Percentiles rank a stretch among this genome's conserved stretches.
These are phyloP conservation scores for Wickerhamomyces sp. DNA, from an alignment of 1,139 yeast genomes.

Conservation along the genomic window DNA sequence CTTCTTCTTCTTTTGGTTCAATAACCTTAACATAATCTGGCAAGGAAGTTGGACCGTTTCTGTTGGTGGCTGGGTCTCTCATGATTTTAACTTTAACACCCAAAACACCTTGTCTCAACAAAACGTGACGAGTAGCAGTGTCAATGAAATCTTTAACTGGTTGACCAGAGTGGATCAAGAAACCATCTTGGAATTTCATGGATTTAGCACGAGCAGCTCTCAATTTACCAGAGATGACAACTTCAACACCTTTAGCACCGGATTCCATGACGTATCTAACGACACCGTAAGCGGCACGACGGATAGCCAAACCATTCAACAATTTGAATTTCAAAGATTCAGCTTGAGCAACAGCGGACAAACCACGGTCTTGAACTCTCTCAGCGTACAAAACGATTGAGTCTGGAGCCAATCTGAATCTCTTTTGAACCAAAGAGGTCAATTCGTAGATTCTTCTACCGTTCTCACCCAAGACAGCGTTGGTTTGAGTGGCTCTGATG, in stretches of 20 bases:
- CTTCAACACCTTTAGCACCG: slow-evolving; percentile 99
- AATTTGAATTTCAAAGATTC: slow-evolving; percentile 98
- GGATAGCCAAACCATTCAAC: slow-evolving; percentile 97
- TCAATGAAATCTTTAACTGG: slow-evolving; percentile 99
- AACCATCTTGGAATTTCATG: slow-evolving; percentile 99
- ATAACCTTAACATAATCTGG: slow-evolving; percentile 95
- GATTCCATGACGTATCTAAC: slow-evolving; percentile 99
- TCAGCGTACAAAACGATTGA: slow-evolving; percentile 95
- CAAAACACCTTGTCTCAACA: slow-evolving; percentile 99
- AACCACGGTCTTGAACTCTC: slow-evolving; percentile 99
- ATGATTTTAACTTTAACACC: slow-evolving; percentile 99
- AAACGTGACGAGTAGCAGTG: slow-evolving; percentile 98
- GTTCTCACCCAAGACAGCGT: slow-evolving; percentile 98
- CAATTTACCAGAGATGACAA: slow-evolving; percentile 98
- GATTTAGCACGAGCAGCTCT: slow-evolving; percentile 99
- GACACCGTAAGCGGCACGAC: slow-evolving; percentile 99
- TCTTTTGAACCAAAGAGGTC: slow-evolving; percentile 95
- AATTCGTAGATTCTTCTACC: slow-evolving; percentile 99
- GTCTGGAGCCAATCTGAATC: slow-evolving; percentile 96
- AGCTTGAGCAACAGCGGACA: slow-evolving; percentile 99
- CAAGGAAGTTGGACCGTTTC: slow-evolving; percentile 83
- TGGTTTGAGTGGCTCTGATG: slow-evolving; percentile 99
- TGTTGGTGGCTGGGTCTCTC: slow-evolving; percentile 96
- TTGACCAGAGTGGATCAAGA: slow-evolving; percentile 99
- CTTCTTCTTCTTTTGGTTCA: slow-evolving; percentile 97